Base-by-base conservation (phyloP, 768 basidiomycete species). In the Auriculariales sp. region DNA sequence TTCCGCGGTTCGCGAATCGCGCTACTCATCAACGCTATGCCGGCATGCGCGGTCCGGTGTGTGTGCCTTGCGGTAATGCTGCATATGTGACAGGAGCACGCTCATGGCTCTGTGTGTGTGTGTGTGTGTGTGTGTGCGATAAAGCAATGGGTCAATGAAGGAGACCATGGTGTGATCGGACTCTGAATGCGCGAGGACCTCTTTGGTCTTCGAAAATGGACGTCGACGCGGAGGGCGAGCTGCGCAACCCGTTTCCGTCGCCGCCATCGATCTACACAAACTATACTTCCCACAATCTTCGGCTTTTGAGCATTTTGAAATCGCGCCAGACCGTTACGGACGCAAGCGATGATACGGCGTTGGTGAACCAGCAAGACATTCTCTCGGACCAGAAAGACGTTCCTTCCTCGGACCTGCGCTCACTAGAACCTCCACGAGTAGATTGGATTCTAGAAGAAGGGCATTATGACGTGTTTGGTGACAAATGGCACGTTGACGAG, bases 371-470 rank as follows among this genome's bases (percentile, higher is more conserved):
- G 57, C 70, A 75, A 51, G 75, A 80, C 39, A 57, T 80, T 28
- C 68, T 90, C 33, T 64, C 72, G 5, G 89, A 87, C 67, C 81
- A 89, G 58, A 57, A 65, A 2, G 80, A 88, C 49, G 66, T 89
- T 10, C 87, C 88, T 5, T 76, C 85, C 17, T 89, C 84, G 85
- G 73, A 81, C 17, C 67, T 92, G 34, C 63, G 63, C 2, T 79
- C 81, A 54, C 72, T 94, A 9, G 84, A 91, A 60, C 89, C 83
- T 64, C 91, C 91, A 31, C 75, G 88, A 39, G 79, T 85, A 12
- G 90, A 92, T 58, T 92, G 90, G 89, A 84, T 94, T 47, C 70
- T 87, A 1, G 85, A 91, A 56, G 87, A 88, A 53, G 82, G 83
- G 1, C 70, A 77, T 53, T 94, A 89, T 61, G 74, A 75, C 48